These are phyloP conservation scores for Solanum chacoense DNA, from an alignment of 305 asterid genomes.

Conservation along the genomic window DNA sequence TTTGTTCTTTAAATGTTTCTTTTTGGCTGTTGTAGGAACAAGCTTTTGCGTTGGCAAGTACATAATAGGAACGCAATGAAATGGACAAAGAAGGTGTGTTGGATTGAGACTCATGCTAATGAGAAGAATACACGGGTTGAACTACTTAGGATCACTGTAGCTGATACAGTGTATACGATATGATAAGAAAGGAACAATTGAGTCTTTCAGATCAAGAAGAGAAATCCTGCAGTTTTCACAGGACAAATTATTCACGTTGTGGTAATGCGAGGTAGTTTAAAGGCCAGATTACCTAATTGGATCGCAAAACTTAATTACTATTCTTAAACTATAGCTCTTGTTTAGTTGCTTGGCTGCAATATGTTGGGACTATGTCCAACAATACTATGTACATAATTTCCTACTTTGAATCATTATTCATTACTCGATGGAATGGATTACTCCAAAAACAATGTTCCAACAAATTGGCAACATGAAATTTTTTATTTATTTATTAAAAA, in stretches of 20 bases:
- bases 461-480: neutral
- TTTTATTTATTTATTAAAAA: neutral
- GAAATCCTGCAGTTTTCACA: accelerated
- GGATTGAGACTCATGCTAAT: neutral
- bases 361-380: neutral
- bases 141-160: neutral
- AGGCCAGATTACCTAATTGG: accelerated
- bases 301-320: neutral
- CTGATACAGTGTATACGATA: accelerated
- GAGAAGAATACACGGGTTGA: neutral
- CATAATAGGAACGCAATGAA: neutral
- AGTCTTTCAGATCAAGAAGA: neutral
- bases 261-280: no score
- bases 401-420: neutral
- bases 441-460: neutral
- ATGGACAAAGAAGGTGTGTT: neutral
- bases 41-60: neutral
- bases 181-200: neutral
- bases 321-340: no score
- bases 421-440: neutral
- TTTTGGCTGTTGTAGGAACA: neutral
- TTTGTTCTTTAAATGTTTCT: neutral
- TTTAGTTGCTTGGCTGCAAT: neutral
- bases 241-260: neutral
- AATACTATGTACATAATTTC: neutral